Conservation (phyloP, 2,329 filamentous ascomycete genomes). For the Onygenales sp. region DNA sequence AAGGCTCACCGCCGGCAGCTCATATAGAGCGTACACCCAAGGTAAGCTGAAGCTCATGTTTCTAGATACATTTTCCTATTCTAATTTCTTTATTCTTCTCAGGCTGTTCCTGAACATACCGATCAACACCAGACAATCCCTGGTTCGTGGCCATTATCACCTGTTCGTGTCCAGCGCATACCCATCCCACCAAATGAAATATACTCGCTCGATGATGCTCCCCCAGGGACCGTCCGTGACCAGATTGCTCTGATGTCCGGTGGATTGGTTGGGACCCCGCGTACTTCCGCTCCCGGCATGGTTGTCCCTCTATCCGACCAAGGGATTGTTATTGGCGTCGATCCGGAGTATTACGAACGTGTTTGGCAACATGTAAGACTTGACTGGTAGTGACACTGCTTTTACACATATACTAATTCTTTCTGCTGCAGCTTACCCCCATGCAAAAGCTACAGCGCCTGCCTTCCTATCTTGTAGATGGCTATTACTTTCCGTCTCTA, state of each 20-base stretch:
- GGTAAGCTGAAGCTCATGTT: neutral
- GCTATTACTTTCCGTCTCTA: neutral
- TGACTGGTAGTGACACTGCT: too few species aligned
- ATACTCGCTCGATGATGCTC: neutral
- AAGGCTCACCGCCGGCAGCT: neutral
- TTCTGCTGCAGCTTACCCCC: neutral
- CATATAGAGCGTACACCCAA: neutral
- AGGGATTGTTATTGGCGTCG: neutral
- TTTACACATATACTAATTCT: neutral
- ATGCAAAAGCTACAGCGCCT: neutral
- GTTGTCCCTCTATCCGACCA: neutral
- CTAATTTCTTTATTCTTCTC: neutral
- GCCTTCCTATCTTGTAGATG: neutral
- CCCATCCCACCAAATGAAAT: neutral
- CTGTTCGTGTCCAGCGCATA: neutral
- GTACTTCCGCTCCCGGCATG: neutral
- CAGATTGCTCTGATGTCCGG: constrained; percentile 3
- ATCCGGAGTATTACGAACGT: neutral
- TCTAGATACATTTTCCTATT: neutral
- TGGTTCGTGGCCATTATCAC: neutral
- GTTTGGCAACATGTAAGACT: neutral
- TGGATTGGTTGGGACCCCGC: neutral
- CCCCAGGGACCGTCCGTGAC: neutral
- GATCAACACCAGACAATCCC: neutral
- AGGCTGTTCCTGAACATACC: neutral